Base-by-base conservation (phyloP, 2,329 filamentous ascomycete species). In the Ascosphaera aggregata region DNA sequence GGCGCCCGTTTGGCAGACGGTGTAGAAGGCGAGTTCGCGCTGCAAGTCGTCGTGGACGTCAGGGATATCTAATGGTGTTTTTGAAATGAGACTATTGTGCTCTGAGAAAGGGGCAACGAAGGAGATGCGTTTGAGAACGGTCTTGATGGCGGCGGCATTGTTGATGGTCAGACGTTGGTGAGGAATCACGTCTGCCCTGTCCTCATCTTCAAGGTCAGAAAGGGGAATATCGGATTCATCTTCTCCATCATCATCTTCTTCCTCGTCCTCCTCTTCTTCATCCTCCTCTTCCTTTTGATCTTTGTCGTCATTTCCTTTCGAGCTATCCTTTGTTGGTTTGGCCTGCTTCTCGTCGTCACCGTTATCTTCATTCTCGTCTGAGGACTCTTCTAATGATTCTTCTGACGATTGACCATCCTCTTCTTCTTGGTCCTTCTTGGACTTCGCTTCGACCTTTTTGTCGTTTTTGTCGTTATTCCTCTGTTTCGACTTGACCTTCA, bases 161-260 rank as follows among this genome's bases (percentile, higher is more conserved):
- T 98, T 94, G 63, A 95, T 95, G 39, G 85, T 94, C 47, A 94
- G 75, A 49, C 84, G 80, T 55, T 89, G 82, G 61, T 92, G 80
- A 13, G 84, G 81, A 44, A 92, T 73, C 32, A 93, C 70, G 52
- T 93, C 85, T 58, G 80, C 80, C 49, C 73, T 77, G 50, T 91
- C 84, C 45, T 80, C 79, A 16, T 80, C 81, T 40, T 79, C 67
- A 34, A 77, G 74, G 49, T 94, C 85, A 22, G 82, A 92, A 45
- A 93, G 71, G 3, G 85, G 77, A 35, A 94, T 84, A 46, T 91
- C 84, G 47, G 89, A 81, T 35, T 86, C 80, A 3, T 84, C 78
- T 17, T 79, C 76, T 0, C 76, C 73, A 1, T 75, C 75, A 0
- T 76, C 71, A 0, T 72, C 70, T 0, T 73, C 70, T 0, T 64